Evolutionary conservation across 2,329 filamentous ascomycete species (phyloP).

Genomic region (Apiospora saccharicola): DNA sequence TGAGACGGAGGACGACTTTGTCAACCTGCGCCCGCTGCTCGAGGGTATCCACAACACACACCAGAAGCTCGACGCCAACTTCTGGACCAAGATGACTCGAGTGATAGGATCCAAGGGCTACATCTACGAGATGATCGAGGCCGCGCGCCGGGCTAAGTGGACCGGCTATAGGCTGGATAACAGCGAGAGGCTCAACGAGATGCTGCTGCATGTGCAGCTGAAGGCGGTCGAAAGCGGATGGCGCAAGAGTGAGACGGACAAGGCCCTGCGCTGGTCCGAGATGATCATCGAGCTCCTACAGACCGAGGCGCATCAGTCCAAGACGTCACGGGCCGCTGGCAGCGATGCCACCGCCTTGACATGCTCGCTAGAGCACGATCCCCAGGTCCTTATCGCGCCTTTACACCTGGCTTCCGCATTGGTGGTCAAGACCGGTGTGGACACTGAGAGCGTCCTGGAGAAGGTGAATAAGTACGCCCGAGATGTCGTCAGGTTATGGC

Average conservation of each 20-base stretch:
- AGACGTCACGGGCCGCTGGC: conserved; percentile 27
- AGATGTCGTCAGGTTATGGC: conserved; percentile 51
- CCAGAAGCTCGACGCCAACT: conserved; percentile 44
- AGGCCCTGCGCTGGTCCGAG: conserved; percentile 55
- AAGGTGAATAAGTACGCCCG: conserved; percentile 48
- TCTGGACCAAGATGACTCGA: conserved; percentile 51
- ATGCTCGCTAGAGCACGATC: conserved; percentile 49
- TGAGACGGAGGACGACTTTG: conserved; percentile 57
- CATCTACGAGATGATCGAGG: conserved; percentile 57
- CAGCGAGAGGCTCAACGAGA: conserved; percentile 50
- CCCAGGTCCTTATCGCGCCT: conserved; percentile 50
- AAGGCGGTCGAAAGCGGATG: conserved; percentile 50
- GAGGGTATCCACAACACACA: conserved; percentile 56
- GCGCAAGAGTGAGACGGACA: conserved; percentile 45
- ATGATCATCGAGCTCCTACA: conserved; percentile 59
- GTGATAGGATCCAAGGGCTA: conserved; percentile 49
- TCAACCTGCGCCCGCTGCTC: conserved; percentile 59
- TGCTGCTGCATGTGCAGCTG: conserved; percentile 49
- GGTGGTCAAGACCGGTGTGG: conserved; percentile 42
- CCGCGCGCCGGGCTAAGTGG: conserved; percentile 52
- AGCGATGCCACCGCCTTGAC: conserved; percentile 22
- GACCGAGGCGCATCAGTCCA: conserved; percentile 47
- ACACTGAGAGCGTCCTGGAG: conserved; percentile 40
- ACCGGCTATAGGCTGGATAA: conserved; percentile 54
- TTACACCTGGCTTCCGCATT: conserved; percentile 54